A percentile compares a stretch with the other conserved stretches of the same genome.
Evolutionary conservation across 225 moss, liverwort and hornwort genomes (phyloP).

Genomic region (Polytrichum formosum): DNA sequence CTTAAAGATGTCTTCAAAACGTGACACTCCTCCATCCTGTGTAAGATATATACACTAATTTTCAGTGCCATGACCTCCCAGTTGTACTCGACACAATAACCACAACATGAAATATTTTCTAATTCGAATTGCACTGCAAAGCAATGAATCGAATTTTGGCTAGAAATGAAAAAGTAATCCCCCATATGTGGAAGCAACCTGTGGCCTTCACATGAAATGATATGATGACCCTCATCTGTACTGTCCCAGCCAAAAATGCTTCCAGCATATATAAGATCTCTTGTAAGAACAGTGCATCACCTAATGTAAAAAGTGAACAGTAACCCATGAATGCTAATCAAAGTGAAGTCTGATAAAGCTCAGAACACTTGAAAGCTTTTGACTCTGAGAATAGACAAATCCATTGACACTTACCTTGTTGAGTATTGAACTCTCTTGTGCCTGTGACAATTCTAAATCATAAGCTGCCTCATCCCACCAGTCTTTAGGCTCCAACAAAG

Average conservation of each 20-base stretch:
- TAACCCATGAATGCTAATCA: background rate
- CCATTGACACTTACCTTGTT: slow-evolving; percentile 36
- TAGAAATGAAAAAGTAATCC: no score
- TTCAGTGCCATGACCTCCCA: slow-evolving; percentile 6
- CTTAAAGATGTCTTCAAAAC: slow-evolving; percentile 71
- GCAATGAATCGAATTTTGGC: no score
- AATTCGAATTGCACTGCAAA: no score
- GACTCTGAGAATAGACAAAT: background rate
- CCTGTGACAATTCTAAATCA: slow-evolving; percentile 37
- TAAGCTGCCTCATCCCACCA: slow-evolving; percentile 53
- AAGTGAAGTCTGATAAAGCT: no score
- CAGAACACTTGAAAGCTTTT: no score
- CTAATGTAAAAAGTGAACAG: background rate
- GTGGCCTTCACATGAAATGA: no score
- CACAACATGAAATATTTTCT: no score
- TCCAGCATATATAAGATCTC: no score
- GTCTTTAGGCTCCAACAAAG: slow-evolving; percentile 52
- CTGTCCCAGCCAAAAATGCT: no score
- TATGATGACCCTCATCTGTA: no score
- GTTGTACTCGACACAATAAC: background rate
- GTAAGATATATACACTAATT: slow-evolving; percentile 6
- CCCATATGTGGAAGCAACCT: no score
- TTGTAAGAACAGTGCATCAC: no score
- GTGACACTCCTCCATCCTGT: slow-evolving; percentile 60
- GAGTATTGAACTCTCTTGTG: slow-evolving; percentile 44